Percentiles rank a stretch among this genome's conserved stretches.
Conservation (phyloP, 2,329 filamentous ascomycete species). For the Penicillium sp. region DNA sequence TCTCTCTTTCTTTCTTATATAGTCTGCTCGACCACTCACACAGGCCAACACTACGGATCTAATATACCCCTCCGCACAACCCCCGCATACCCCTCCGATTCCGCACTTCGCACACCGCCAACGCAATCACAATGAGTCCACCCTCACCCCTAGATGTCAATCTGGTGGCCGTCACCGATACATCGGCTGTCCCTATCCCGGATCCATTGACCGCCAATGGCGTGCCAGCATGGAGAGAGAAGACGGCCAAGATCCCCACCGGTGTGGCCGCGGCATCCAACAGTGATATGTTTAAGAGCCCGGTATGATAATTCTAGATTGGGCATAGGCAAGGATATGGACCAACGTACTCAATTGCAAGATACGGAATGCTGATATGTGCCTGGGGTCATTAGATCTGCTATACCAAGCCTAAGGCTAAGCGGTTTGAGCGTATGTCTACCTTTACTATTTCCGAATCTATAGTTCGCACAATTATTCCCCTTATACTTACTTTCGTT, state of each 20-base stretch:
- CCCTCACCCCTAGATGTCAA: slow-evolving; percentile 31
- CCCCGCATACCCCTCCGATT: background rate
- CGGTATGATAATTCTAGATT: slow-evolving; percentile 49
- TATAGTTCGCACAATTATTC: background rate
- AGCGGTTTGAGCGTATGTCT: slow-evolving; percentile 77
- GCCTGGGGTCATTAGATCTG: slow-evolving; percentile 33
- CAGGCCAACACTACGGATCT: background rate
- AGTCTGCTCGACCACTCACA: background rate
- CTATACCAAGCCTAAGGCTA: slow-evolving; percentile 69
- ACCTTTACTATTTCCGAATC: background rate
- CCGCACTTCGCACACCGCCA: background rate
- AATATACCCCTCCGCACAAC: background rate
- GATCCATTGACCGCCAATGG: slow-evolving; percentile 61
- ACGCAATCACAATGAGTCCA: slow-evolving; percentile 17
- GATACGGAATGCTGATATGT: slow-evolving; percentile 12
- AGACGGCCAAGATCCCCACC: slow-evolving; percentile 66
- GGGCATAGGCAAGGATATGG: background rate
- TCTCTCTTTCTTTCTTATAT: background rate
- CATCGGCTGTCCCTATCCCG: slow-evolving; percentile 36
- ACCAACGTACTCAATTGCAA: background rate
- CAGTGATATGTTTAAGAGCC: slow-evolving; percentile 79
- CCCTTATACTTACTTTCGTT: background rate
- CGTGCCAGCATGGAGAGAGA: slow-evolving; percentile 65
- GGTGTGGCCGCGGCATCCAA: slow-evolving; percentile 74
- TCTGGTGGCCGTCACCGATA: slow-evolving; percentile 36